Evolutionary conservation across 345 rosid genomes (phyloP).

Genomic region (Stellera chamaejasme): DNA sequence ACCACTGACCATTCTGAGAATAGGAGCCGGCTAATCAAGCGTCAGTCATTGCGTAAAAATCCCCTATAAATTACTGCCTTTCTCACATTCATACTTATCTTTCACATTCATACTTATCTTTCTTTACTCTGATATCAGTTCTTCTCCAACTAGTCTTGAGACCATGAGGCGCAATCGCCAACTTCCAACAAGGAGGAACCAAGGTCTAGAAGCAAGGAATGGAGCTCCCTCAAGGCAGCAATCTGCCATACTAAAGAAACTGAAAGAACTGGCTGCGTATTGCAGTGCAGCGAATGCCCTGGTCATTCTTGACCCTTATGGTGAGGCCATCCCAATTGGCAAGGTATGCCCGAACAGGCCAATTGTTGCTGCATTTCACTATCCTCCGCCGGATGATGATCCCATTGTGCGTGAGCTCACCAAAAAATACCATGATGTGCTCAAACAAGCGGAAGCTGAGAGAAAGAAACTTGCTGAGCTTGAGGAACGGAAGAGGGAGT

Average conservation of each 20-base stretch:
- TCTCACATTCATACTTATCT: conserved; percentile 1
- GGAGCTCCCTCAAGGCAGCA: neutral
- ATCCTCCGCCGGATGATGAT: neutral
- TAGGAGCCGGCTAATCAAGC: neutral
- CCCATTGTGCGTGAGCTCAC: conserved; percentile 5
- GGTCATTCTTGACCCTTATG: conserved; percentile 9
- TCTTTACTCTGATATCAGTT: neutral
- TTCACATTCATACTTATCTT: neutral
- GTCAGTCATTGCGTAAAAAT: neutral
- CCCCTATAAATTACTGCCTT: conserved; percentile 16
- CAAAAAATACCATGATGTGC: conserved; percentile 2
- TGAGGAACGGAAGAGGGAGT: neutral
- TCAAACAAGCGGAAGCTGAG: conserved; percentile 6
- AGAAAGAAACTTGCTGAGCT: conserved; percentile 4
- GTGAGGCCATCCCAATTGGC: conserved; percentile 4
- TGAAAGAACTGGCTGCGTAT: neutral
- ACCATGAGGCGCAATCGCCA: neutral
- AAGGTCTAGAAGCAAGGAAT: neutral
- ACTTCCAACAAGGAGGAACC: neutral
- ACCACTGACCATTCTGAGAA: conserved; percentile 6
- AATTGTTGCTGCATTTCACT: neutral
- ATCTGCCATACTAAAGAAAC: neutral
- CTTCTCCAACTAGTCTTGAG: neutral
- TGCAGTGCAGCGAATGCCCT: conserved; percentile 8
- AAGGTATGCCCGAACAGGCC: neutral